Evolutionary conservation across 1,284 basidiomycete genomes (phyloP), one percentile per base, ranked within the genome.

Genomic region (Grifola frondosa): DNA sequence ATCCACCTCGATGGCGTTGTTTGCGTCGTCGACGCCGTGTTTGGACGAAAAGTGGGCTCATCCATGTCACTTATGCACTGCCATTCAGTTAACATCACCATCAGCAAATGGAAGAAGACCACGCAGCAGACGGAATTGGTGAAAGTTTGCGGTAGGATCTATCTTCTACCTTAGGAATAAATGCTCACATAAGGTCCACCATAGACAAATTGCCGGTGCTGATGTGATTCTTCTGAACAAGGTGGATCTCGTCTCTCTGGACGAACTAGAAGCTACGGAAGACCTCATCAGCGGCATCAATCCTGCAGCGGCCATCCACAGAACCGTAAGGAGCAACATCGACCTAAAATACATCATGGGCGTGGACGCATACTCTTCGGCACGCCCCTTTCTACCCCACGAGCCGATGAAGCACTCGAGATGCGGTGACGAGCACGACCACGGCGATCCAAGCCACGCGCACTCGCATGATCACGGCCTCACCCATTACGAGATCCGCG

Each of bases 151-250:
- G 84, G 87, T 89, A 56, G 30, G 69, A 57, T 34, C 26, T 7
- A 30, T 34, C 25, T 46, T 34, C 25, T 21, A 34, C 23, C 11
- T 15, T 7, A 7, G 17, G 8, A 21, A 16, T 13, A 19, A 32
- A 9, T 23, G 20, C 15, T 42, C 11, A 17, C 2, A 34, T 22
- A 19, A 17, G 15, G 19, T 37, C n/a, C 24, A 32, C n/a, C 16
- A 30, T 53, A 94, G 92, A 43, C 94, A 97, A 71, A 86, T 97
- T 34, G 93, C 91, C 2, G 84, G 83, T 24, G 84, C 92, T 11
- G 93, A 96, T 58, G 84, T 94, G n/a, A 76, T 96, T 34, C 67
- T 96, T 15, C 67, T 96, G 20, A 97, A 97, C 72, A 97, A 97
- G 68, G 69, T 74, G 22, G 94, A 96, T 57, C 69, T 96, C 13